phyloP scores from a whole-genome alignment of 805 yeast genomes.

The Candida bentonensis region DNA sequence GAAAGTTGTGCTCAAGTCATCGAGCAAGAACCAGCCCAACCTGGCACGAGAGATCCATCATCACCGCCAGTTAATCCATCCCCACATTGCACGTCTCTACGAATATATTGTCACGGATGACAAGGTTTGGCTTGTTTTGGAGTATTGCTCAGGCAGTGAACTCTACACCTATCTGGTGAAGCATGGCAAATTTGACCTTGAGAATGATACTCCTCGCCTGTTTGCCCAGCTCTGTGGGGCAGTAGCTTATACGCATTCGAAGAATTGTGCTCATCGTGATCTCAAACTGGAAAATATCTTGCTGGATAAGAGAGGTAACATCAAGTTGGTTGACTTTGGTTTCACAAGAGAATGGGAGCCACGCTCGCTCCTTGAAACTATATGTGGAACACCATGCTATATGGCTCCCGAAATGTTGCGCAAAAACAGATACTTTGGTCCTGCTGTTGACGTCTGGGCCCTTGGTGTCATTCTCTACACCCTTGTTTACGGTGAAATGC shows the following conservation, averaged over 20 bases:
- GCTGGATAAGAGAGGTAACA: constrained; percentile 65
- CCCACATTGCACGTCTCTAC: constrained; percentile 69
- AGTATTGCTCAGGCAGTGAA: constrained; percentile 55
- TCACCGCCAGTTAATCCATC: constrained; percentile 71
- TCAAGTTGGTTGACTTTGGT: constrained; percentile 86
- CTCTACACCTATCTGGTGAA: constrained; percentile 21
- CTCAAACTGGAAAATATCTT: constrained; percentile 61
- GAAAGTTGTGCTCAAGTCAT: constrained; percentile 69
- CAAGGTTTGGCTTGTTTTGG: constrained; percentile 75
- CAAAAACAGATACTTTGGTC: constrained; percentile 62
- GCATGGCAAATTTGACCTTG: constrained; percentile 15
- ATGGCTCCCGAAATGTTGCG: constrained; percentile 90
- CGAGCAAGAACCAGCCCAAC: constrained; percentile 69
- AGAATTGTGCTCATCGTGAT: constrained; percentile 74
- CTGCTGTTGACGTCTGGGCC: constrained; percentile 76
- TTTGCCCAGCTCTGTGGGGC: constrained; percentile 45
- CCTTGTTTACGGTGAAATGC: constrained; percentile 73
- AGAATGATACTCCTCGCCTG: constrained; percentile 15
- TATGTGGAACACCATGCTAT: constrained; percentile 90
- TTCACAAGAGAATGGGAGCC: constrained; percentile 67
- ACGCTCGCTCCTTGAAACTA: constrained; percentile 51
- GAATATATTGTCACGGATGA: constrained; percentile 75
- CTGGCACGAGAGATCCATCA: constrained; percentile 83
- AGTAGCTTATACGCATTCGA: constrained; percentile 59
- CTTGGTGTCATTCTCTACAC: constrained; percentile 82